Conservation (phyloP, 768 basidiomycete genomes). For the Suillus brevipes region DNA sequence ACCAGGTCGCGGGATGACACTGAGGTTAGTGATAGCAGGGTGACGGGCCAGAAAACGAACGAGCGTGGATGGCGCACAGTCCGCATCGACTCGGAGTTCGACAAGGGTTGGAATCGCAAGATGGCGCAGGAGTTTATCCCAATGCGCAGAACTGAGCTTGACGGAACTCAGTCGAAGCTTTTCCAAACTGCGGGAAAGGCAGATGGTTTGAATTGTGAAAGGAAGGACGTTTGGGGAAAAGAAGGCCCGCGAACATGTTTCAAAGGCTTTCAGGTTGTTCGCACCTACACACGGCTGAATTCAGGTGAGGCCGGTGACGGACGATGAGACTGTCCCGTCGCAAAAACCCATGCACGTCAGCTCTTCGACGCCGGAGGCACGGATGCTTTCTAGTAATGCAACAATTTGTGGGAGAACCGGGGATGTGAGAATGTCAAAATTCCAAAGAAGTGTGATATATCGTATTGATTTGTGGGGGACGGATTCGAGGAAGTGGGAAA, state of each 20-base stretch:
- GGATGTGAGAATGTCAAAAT: too few species aligned
- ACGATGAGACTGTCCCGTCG: too few species aligned
- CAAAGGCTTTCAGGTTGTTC: background rate
- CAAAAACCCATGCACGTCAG: background rate
- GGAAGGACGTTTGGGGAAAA: background rate
- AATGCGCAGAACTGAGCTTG: too few species aligned
- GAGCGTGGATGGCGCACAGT: background rate
- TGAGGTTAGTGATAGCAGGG: background rate
- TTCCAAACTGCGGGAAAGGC: too few species aligned
- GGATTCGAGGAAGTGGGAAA: too few species aligned
- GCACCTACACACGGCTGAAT: too few species aligned
- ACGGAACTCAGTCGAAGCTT: background rate
- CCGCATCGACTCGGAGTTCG: background rate
- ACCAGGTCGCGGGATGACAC: background rate
- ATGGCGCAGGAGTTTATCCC: background rate
- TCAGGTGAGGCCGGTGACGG: background rate
- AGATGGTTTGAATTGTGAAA: background rate
- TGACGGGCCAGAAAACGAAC: background rate
- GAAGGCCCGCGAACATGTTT: background rate
- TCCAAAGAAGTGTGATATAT: too few species aligned
- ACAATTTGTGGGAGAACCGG: too few species aligned
- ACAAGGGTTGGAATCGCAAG: background rate
- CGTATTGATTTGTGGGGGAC: too few species aligned
- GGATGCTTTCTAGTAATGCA: too few species aligned
- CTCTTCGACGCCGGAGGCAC: background rate